Base-by-base conservation (phyloP, 306 rosid genomes). In the Quercus mongolica region DNA sequence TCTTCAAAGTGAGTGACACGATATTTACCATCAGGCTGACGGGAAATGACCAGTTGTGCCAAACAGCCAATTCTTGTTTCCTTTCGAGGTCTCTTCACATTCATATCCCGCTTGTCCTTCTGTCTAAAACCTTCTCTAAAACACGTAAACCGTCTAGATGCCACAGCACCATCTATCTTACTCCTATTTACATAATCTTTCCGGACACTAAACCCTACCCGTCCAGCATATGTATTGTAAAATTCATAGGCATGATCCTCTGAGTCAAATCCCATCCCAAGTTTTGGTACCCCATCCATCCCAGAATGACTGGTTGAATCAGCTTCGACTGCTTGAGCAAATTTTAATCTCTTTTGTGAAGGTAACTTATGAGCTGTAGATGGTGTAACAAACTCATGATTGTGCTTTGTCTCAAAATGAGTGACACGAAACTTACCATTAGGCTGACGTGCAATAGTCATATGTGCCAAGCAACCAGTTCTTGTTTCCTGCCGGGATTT, bases 101-200 rank as follows among this genome's bases (percentile, higher is more conserved):
- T 80, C 23, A 23, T 55, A 11, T 79, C 88, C 18, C 80, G 81
- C 52, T 85, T 90, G 75, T 88, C 94, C 81, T 84, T 88, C 84
- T 84, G 84, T 73, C 88, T 85, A 59, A 86, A 90, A 74, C 94
- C 94, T 88, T 90, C 94, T 69, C 94, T 85, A 71, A 81, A 90
- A 82, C 94, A 88, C n/a, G 88, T 84, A 73, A 84, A 86, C 82
- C 90, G 82, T 79, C 94, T 88, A 51, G 92, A 90, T 26, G 84
- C 90, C 63, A 88, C 89, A 63, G 83, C 85, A 41, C 90, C 92
- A 79, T 90, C 92, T 74, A 90, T 76, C 85, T 88, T 90, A 77
- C 94, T 90, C 76, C 88, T 88, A 83, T 90, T 88, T 71, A 86
- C 92, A 83, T 90, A 88, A 86, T 88, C 90, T 78, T 88, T 90